phyloP scores from a whole-genome alignment of 148 eudicot species.

The Vaccinium macrocarpon region DNA sequence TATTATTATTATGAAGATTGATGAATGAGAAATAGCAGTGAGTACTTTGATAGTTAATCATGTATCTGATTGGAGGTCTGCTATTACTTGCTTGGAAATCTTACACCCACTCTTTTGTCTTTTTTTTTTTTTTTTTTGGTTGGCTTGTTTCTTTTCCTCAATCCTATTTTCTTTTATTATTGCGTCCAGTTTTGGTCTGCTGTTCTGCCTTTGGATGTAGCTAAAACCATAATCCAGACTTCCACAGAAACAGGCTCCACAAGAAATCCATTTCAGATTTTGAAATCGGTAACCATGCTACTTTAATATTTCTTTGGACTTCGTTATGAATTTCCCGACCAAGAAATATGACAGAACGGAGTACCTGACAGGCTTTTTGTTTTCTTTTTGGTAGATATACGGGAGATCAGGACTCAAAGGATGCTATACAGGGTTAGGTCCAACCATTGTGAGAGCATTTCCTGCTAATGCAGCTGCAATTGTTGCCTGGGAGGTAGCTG shows the following conservation, averaged over 20 bases:
- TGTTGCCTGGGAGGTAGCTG: constrained; percentile 85
- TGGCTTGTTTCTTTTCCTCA: constrained; percentile 10
- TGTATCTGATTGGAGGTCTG: background rate
- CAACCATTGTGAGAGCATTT: constrained; percentile 76
- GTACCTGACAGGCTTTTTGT: constrained; percentile 9
- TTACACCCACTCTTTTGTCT: background rate
- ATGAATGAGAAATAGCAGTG: background rate
- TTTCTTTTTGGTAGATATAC: constrained; percentile 56
- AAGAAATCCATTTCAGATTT: constrained; percentile 64
- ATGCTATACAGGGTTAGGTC: constrained; percentile 91
- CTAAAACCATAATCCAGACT: constrained; percentile 89
- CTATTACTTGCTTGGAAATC: background rate
- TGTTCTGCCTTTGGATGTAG: constrained; percentile 84
- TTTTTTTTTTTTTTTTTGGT: background rate
- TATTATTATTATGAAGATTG: background rate
- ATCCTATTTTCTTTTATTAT: background rate
- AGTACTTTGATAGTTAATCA: background rate
- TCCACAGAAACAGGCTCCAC: constrained; percentile 48
- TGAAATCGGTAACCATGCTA: constrained; percentile 42
- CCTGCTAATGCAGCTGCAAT: constrained; percentile 99
- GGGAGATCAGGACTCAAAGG: constrained; percentile 73
- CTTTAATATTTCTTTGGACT: background rate
- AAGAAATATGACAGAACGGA: background rate
- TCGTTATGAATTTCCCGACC: background rate
- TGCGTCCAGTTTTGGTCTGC: constrained; percentile 66